Evolutionary conservation across 2,329 filamentous ascomycete species (phyloP).

Genomic region (Colletotrichum salicis): DNA sequence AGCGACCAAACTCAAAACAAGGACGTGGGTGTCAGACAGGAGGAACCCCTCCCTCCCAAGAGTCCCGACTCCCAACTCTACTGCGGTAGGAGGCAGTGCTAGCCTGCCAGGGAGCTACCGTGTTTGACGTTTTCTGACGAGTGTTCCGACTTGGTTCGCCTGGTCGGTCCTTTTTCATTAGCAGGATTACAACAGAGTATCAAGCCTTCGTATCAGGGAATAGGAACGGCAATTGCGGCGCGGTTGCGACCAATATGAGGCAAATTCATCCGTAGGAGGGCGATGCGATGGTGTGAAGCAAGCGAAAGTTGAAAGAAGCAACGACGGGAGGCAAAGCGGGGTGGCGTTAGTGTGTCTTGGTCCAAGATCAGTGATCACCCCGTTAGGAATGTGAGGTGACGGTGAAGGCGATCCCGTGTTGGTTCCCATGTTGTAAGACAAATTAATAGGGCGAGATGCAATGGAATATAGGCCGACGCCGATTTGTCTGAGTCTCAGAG

Average conservation of each 20-base stretch:
- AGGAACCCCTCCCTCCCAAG: background rate
- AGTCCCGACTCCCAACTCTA: background rate
- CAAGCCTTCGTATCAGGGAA: background rate
- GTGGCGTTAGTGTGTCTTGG: background rate
- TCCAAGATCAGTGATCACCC: background rate
- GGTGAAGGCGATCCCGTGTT: background rate
- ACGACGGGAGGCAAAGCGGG: background rate
- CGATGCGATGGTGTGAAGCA: background rate
- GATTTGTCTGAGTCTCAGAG: constrained; percentile 3
- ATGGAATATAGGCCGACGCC: background rate
- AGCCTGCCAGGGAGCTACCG: constrained; percentile 11
- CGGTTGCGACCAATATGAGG: background rate
- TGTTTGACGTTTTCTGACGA: constrained; percentile 29
- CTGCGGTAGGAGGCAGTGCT: background rate
- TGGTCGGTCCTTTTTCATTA: constrained; percentile 5
- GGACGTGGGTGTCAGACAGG: constrained; percentile 20
- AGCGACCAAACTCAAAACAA: background rate
- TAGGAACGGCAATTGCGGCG: background rate
- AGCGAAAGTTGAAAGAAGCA: constrained; percentile 19
- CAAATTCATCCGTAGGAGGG: background rate
- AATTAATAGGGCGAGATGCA: background rate
- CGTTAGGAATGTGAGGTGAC: background rate
- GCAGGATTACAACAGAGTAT: background rate
- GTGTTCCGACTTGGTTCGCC: constrained; percentile 16
- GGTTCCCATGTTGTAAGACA: background rate